phyloP scores from a whole-genome alignment of 306 rosid species.

The Prunus mira region DNA sequence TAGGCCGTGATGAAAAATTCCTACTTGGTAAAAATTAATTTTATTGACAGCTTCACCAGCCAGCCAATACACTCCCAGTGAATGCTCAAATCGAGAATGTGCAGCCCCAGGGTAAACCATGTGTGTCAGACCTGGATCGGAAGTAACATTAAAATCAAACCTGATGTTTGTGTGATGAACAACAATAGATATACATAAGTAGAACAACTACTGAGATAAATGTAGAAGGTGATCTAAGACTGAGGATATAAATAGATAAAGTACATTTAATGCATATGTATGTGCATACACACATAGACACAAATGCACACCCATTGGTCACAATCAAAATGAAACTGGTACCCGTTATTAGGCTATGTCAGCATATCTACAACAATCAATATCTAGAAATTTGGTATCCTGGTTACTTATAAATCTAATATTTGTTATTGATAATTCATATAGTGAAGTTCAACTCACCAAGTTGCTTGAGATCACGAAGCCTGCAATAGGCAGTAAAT shows the following conservation, averaged over 20 bases:
- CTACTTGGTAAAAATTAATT: constrained; percentile 62
- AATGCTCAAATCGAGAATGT: constrained; percentile 94
- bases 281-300: neutral
- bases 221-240: neutral
- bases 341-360: neutral
- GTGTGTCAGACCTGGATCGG: constrained; percentile 61
- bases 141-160: neutral
- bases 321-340: neutral
- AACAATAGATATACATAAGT: neutral
- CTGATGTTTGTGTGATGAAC: constrained; percentile 17
- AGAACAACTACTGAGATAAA: neutral
- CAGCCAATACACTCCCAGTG: constrained; percentile 92
- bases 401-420: too few relatives aligned
- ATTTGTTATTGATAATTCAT: neutral
- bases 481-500: constrained; percentile 50
- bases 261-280: neutral
- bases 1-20: constrained; percentile 12
- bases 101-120: constrained; percentile 94
- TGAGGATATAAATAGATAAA: neutral
- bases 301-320: neutral
- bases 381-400: neutral
- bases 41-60: constrained; percentile 75
- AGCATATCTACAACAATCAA: neutral
- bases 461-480: constrained; percentile 91
- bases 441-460: constrained; percentile 46